Percentiles rank a stretch among this genome's conserved stretches.
Evolutionary conservation across 2,329 filamentous ascomycete genomes (phyloP).

Genomic region (Graphilbum fragrans): DNA sequence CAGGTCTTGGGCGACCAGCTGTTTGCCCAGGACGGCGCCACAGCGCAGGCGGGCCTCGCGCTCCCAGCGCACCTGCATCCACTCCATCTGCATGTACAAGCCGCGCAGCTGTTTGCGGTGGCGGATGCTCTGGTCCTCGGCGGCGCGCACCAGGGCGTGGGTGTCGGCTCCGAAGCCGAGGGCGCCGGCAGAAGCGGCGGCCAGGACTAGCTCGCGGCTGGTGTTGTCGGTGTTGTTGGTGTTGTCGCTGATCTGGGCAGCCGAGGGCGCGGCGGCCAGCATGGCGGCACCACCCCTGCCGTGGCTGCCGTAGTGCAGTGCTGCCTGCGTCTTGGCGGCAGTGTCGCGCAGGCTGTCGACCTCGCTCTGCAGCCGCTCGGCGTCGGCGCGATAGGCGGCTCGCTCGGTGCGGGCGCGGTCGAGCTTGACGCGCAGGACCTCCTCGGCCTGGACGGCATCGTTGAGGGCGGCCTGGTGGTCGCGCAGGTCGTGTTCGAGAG

Average conservation of each 20-base stretch:
- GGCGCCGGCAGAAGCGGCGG: conserved; percentile 16
- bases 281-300: conserved; percentile 8
- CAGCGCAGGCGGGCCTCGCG: conserved; percentile 70
- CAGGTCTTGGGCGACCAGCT: conserved; percentile 65
- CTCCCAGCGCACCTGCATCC: conserved; percentile 69
- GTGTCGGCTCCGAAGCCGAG: conserved; percentile 33
- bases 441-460: conserved; percentile 41
- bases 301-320: conserved; percentile 10
- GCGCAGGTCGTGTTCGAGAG: conserved; percentile 59
- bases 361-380: conserved; percentile 42
- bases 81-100: conserved; percentile 79
- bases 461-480: conserved; percentile 57
- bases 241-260: neutral
- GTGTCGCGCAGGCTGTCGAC: conserved; percentile 31
- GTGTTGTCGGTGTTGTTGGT: conserved; percentile 3
- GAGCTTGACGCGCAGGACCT: conserved; percentile 52
- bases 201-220: conserved; percentile 8
- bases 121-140: conserved; percentile 50
- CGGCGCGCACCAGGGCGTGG: conserved; percentile 44
- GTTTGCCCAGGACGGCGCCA: conserved; percentile 78
- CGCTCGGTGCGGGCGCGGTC: conserved; percentile 57
- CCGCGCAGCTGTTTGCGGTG: conserved; percentile 71
- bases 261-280: conserved; percentile 1
- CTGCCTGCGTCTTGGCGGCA: conserved; percentile 22
- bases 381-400: conserved; percentile 38